These are phyloP conservation scores for Cytospora chrysosperma DNA, from an alignment of 2,329 filamentous ascomycete species.

Conservation along the genomic window DNA sequence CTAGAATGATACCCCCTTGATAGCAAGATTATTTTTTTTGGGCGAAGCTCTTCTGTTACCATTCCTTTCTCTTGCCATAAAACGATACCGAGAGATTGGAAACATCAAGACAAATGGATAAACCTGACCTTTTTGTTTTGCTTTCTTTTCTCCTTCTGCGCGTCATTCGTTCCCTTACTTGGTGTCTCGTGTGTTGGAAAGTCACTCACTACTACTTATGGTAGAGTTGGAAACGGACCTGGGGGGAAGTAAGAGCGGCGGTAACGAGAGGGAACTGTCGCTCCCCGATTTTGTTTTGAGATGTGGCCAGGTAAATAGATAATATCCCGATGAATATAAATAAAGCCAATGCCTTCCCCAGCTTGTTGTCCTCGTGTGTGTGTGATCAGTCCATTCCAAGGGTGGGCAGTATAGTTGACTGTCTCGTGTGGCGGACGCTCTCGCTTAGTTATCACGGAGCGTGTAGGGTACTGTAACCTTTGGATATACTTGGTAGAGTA, in stretches of 20 bases:
- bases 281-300: not conserved
- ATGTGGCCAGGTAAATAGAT: not conserved
- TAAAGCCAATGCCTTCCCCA: not conserved
- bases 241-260: not conserved
- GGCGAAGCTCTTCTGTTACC: constrained; percentile 3
- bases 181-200: not conserved
- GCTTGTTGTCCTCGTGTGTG: not conserved
- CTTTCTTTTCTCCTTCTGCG: not conserved
- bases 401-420: not conserved
- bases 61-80: not conserved
- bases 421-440: not conserved
- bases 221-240: not conserved
- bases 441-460: no score
- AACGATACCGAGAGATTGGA: not conserved
- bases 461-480: no score
- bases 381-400: no score
- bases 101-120: constrained; percentile 4
- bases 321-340: not conserved
- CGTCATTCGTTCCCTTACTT: not conserved
- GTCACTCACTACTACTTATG: not conserved
- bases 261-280: not conserved
- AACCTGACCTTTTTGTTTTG: no score
- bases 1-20: constrained; percentile 31
- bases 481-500: no score
- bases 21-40: constrained; percentile 14